Evolutionary conservation across 805 yeast genomes (phyloP), one percentile per base, ranked within the genome.

Genomic region (Yarrowia yakushimensis): DNA sequence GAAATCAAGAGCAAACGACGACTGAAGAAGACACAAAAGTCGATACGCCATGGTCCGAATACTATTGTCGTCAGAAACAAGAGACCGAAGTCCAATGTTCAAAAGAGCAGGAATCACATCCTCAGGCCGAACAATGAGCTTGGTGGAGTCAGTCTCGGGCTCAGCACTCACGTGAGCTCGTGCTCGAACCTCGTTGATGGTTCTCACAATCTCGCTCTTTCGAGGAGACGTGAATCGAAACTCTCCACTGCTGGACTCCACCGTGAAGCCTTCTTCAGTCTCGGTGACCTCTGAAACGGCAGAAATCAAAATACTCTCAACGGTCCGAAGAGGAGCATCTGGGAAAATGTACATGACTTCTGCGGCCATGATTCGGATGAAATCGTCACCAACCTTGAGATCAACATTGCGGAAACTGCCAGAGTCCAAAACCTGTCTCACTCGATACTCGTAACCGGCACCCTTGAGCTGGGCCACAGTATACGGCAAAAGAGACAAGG

Each of bases 71-170:
- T 79, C 76, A 8, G 85, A 81, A n/a, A 88, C 76, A 46, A 90
- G 73, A 0, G 93, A 93, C 12, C 87, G 81, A 66, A 88, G 81
- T 12, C 82, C 82, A 28, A 87, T 82, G 65, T 87, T 82, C 55
- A 87, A 74, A 41, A 90, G 71, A 59, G 84, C 81, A 2, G 90
- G 86, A 63, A 87, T 77, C 69, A 84, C 76, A 42, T 77, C 78
- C 9, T 68, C 70, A 1, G 64, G 64, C 8, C 28, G 28, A 5
- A 55, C 61, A 55, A 52, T 52, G 13, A 34, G 25, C 42, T 52
- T 52, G 43, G 23, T 36, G 41, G n/a, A 33, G 33, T 52, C 59
- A 1, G 31, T 34, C 2, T 52, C 59, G 3, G 48, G 48, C 17
- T 22, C 61, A 2, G 48, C 27, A 20, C 30, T n/a, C 17, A 39